Percentiles rank a stretch among this genome's conserved stretches.
Conservation (phyloP, 345 rosid species). For the Raphanus raphanistrum region DNA sequence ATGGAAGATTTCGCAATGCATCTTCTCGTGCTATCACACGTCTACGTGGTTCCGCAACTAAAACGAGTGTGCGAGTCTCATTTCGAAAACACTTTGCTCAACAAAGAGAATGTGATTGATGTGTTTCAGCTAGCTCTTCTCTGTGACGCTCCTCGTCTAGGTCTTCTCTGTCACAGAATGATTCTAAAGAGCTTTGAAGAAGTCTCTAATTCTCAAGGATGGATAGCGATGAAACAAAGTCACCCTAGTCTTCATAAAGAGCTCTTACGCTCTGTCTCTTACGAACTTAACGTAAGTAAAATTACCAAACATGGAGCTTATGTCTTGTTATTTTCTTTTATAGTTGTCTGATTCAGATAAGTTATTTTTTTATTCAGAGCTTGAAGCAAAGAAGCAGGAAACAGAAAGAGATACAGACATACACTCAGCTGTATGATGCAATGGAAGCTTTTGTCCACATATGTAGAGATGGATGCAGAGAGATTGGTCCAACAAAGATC, state of each 20-base stretch:
- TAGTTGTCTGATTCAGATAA: background rate
- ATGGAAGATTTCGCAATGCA: constrained; percentile 65
- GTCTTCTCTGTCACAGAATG: constrained; percentile 66
- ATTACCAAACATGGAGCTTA: background rate
- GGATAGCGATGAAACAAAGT: constrained; percentile 74
- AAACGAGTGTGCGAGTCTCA: constrained; percentile 58
- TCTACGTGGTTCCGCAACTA: constrained; percentile 60
- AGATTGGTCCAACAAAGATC: constrained; percentile 81
- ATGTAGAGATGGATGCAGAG: constrained; percentile 84
- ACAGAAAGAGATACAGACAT: constrained; percentile 58
- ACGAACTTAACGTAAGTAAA: constrained; percentile 52
- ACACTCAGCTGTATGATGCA: constrained; percentile 68
- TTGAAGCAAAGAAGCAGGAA: constrained; percentile 55
- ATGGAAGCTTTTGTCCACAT: constrained; percentile 94
- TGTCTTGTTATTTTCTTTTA: background rate
- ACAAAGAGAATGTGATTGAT: constrained; percentile 66
- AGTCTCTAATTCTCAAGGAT: constrained; percentile 61
- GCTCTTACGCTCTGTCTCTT: constrained; percentile 52
- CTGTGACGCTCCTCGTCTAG: constrained; percentile 77
- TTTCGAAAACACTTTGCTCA: constrained; percentile 56
- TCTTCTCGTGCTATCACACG: constrained; percentile 77
- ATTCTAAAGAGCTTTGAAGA: constrained; percentile 51
- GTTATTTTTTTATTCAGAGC: constrained; percentile 36
- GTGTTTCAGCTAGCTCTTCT: constrained; percentile 81
- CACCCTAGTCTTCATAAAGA: constrained; percentile 74